Base-by-base conservation (phyloP, 2,329 filamentous ascomycete species). In the Aspergillus sp. region DNA sequence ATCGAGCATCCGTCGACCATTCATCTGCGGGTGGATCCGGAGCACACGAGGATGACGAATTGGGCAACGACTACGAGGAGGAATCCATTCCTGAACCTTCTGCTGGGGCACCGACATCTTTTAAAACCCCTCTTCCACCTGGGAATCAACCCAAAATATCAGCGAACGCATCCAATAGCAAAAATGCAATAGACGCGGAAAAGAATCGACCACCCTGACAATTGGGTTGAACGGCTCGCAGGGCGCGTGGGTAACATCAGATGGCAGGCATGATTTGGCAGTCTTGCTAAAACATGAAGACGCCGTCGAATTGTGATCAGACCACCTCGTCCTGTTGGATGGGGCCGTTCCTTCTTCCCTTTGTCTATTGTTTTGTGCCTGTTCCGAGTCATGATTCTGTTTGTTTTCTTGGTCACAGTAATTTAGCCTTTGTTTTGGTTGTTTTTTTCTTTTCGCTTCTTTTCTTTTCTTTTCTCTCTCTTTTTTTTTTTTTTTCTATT, bases 101-200 rank as follows among this genome's bases (percentile, higher is more conserved):
- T 19, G 63, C 65, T 13, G 61, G 67, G 6, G 54, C 60, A 33
- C 61, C 61, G 75, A 44, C 84, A 84, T 61, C 70, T 78, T 57
- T 86, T 84, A 66, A 83, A 89, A 64, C 75, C 80, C 49, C 75
- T 86, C 53, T 84, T 77, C 45, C 68, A 86, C 56, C 77, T 77
- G 12, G 83, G 85, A 53, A 82, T 79, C 54, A 50, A 39, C 45
- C 58, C 9, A 58, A 56, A 40, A 43, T 44, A 27, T 13, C 48
- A 3, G 44, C 47, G n/a, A 52, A 48, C 38, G 33, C 47, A 26
- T 45, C 54, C 13, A 46, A 51, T 37, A 49, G 47, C 34, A 54
- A 58, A 48, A 54, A 53, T 34, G 33, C 52, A 41, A 50, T 51
- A 35, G 65, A 66, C 35, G 54, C 56, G 9, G 64, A 54, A 33